Conservation (phyloP, 2,329 filamentous ascomycete genomes). For the Sarocladiaceae sp. region DNA sequence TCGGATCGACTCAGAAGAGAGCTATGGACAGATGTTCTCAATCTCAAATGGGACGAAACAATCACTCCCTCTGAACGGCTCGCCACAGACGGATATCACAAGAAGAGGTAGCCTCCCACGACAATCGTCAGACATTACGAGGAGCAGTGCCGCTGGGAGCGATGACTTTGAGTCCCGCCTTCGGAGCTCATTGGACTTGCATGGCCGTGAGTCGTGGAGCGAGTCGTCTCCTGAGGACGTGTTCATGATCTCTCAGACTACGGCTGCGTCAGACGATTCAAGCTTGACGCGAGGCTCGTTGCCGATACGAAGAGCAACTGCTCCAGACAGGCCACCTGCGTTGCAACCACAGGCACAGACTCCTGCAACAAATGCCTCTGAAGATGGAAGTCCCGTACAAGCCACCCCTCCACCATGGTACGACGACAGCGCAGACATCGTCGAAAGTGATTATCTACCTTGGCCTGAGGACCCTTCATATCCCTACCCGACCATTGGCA, state of each 20-base stretch:
- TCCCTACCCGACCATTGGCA: conserved; percentile 36
- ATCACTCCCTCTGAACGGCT: neutral
- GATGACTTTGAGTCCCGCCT: conserved; percentile 5
- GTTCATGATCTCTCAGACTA: conserved; percentile 44
- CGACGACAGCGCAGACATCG: conserved; percentile 36
- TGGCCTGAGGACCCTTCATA: conserved; percentile 55
- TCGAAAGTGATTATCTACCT: conserved; percentile 55
- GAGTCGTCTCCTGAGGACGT: conserved; percentile 35
- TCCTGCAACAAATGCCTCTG: neutral
- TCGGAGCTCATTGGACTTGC: conserved; percentile 12
- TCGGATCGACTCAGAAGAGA: conserved; percentile 55
- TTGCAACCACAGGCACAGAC: neutral
- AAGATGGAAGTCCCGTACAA: conserved; percentile 21
- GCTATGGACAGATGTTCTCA: conserved; percentile 55
- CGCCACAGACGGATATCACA: neutral
- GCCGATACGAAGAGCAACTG: conserved; percentile 20
- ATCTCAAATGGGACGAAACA: conserved; percentile 43
- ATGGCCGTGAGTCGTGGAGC: conserved; percentile 10
- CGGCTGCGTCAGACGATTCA: conserved; percentile 30
- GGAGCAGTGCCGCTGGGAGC: conserved; percentile 31
- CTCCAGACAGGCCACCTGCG: conserved; percentile 10
- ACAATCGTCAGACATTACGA: conserved; percentile 25
- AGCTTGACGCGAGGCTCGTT: conserved; percentile 27
- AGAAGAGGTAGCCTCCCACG: conserved; percentile 18
- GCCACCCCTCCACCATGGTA: conserved; percentile 26